Evolutionary conservation across 257 asterid species (phyloP).

Genomic region (Knoxia roxburghii): DNA sequence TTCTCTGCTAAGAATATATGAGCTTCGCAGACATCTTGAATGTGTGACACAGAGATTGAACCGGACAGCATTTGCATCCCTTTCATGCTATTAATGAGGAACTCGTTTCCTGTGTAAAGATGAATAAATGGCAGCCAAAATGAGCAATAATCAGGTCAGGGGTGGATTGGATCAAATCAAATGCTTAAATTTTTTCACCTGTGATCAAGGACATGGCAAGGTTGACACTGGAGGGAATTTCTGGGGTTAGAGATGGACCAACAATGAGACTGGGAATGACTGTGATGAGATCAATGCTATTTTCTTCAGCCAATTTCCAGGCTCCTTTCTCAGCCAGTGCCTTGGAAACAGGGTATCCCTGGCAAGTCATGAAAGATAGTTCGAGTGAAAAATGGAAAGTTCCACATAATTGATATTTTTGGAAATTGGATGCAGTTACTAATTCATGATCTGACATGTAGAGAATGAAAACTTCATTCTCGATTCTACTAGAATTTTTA

Average conservation of each 20-base stretch:
- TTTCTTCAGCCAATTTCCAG: slow-evolving; percentile 25
- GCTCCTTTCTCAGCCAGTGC: slow-evolving; percentile 30
- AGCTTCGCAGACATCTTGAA: slow-evolving; percentile 22
- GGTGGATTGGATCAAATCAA: neutral
- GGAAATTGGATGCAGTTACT: neutral
- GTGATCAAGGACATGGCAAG: slow-evolving; percentile 27
- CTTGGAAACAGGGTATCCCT: slow-evolving; percentile 31
- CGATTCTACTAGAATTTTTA: no score
- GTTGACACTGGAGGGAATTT: slow-evolving; percentile 17
- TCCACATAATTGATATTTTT: neutral
- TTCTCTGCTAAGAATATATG: slow-evolving; percentile 30
- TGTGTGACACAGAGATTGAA: slow-evolving; percentile 22
- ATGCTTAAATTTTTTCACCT: slow-evolving; percentile 6
- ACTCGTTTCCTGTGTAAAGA: slow-evolving; percentile 24
- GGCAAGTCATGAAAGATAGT: no score
- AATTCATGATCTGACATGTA: no score
- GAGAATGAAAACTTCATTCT: no score
- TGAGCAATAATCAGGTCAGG: neutral
- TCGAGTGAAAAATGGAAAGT: neutral
- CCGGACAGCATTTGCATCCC: slow-evolving; percentile 28
- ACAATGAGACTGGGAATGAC: slow-evolving; percentile 23
- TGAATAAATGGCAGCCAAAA: neutral
- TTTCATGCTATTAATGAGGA: slow-evolving; percentile 17
- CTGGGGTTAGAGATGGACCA: slow-evolving; percentile 22
- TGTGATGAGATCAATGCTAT: slow-evolving; percentile 21